phyloP scores from a whole-genome alignment of 2,329 filamentous ascomycete species.

The Colletotrichum shisoi region DNA sequence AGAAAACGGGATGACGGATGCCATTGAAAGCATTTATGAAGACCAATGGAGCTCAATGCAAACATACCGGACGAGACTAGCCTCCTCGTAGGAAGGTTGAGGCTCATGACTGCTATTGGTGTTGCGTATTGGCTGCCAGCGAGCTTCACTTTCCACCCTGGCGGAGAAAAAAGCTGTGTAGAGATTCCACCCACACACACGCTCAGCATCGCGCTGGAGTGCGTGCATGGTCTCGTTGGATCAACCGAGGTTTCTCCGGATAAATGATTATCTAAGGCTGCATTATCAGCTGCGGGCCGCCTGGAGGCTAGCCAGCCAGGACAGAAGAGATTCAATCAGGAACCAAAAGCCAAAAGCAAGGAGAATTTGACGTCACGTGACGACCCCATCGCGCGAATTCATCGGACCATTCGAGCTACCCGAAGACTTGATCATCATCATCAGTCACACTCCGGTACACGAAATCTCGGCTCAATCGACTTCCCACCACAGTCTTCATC shows the following conservation, averaged over 20 bases:
- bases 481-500: conserved; percentile 39
- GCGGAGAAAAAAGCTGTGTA: conserved; percentile 29
- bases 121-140: conserved; percentile 15
- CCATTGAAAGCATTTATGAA: background rate
- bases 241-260: conserved; percentile 22
- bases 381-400: conserved; percentile 29
- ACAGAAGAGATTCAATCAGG: conserved; percentile 15
- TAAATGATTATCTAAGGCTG: conserved; percentile 6
- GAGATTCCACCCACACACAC: conserved; percentile 3
- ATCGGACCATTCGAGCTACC: conserved; percentile 36
- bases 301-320: conserved; percentile 8
- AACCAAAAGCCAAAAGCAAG: background rate
- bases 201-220: conserved; percentile 3
- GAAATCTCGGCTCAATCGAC: conserved; percentile 32
- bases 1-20: background rate
- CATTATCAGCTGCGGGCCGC: background rate
- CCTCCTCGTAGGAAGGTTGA: conserved; percentile 40
- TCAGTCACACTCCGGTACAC: conserved; percentile 18
- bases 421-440: conserved; percentile 20
- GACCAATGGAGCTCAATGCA: background rate
- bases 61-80: conserved; percentile 39
- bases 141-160: conserved; percentile 21
- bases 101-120: conserved; percentile 39
- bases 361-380: conserved; percentile 35
- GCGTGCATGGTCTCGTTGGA: background rate